phyloP scores from a whole-genome alignment of 441 rosid genomes.

The Euphorbia neoarborescens region DNA sequence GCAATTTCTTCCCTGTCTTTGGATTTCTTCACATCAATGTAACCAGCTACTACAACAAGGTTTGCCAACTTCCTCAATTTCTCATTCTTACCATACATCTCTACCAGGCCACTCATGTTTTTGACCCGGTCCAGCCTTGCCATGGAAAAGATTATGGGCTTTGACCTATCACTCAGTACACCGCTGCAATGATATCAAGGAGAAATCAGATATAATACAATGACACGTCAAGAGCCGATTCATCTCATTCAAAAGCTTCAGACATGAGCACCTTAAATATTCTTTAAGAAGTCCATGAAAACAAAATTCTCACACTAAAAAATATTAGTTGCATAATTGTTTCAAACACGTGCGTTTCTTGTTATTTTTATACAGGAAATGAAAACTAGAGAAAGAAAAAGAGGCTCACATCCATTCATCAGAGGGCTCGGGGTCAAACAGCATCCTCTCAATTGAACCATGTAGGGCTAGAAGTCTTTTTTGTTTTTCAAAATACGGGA shows the following conservation, averaged over 20 bases:
- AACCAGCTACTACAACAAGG: constrained; percentile 80
- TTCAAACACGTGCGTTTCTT: not conserved
- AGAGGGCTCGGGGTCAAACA: constrained; percentile 62
- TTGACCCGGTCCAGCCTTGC: constrained; percentile 89
- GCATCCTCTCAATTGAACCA: constrained; percentile 66
- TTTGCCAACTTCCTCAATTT: constrained; percentile 71
- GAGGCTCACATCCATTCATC: constrained; percentile 63
- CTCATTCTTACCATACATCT: constrained; percentile 57
- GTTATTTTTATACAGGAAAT: not conserved
- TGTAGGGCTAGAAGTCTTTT: constrained; percentile 74
- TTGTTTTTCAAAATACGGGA: constrained; percentile 51
- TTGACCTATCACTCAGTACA: constrained; percentile 53
- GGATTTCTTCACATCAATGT: constrained; percentile 65
- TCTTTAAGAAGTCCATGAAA: too few species aligned
- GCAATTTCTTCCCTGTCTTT: constrained; percentile 76
- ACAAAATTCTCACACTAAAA: not conserved
- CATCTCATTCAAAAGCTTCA: not conserved
- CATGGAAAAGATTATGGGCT: constrained; percentile 85
- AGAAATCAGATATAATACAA: not conserved
- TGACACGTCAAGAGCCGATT: not conserved
- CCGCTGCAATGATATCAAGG: constrained; percentile 45
- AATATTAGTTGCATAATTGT: too few species aligned
- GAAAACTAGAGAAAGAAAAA: constrained; percentile 3
- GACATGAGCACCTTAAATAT: too few species aligned
- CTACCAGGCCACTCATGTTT: constrained; percentile 83